A percentile compares a stretch with the other conserved stretches of the same genome.
Conservation (phyloP, 306 rosid species). For the Inga leiocalycina region DNA sequence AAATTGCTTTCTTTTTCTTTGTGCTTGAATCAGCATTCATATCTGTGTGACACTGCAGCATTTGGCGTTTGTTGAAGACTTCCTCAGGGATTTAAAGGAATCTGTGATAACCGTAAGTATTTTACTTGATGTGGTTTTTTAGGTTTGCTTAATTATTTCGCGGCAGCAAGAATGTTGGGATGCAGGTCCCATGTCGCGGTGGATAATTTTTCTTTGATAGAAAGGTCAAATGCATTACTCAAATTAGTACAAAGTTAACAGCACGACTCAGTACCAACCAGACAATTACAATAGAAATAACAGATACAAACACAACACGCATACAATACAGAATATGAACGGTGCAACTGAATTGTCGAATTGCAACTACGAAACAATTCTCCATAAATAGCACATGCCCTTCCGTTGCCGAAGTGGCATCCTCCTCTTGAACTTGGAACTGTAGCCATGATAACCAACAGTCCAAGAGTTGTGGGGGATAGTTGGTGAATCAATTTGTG, state of each 20-base stretch:
- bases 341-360: neutral
- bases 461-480: neutral
- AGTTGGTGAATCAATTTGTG: slow-evolving; percentile 24
- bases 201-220: neutral
- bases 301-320: neutral
- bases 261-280: neutral
- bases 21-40: slow-evolving; percentile 70
- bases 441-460: neutral
- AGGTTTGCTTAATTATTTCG: slow-evolving; percentile 17
- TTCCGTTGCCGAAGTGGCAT: neutral
- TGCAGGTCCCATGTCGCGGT: neutral
- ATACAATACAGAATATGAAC: neutral
- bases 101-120: slow-evolving; percentile 77
- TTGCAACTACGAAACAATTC: neutral
- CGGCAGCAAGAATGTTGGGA: neutral
- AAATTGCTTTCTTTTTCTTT: slow-evolving; percentile 19
- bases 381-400: neutral
- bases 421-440: neutral
- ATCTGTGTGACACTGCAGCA: slow-evolving; percentile 94
- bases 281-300: neutral
- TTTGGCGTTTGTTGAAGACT: slow-evolving; percentile 66
- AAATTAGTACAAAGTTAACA: neutral
- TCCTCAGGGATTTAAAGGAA: slow-evolving; percentile 71
- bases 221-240: neutral
- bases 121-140: slow-evolving; percentile 22